These are phyloP conservation scores for Aspergillus sp. DNA, from an alignment of 2,329 filamentous ascomycete genomes.

Conservation along the genomic window DNA sequence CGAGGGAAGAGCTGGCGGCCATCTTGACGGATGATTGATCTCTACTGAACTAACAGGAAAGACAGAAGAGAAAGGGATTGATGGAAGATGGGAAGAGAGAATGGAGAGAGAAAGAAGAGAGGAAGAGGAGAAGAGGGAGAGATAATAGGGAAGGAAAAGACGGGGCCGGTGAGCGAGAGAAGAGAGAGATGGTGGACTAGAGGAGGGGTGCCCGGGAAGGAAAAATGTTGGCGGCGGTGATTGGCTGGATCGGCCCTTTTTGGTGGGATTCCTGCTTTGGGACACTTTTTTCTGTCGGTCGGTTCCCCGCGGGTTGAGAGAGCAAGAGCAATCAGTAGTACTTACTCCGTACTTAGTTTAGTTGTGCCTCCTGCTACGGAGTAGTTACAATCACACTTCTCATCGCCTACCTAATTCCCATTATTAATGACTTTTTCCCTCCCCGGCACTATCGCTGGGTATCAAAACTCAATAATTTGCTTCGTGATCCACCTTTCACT, in stretches of 20 bases:
- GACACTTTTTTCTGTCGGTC: slow-evolving; percentile 27
- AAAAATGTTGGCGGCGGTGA: slow-evolving; percentile 41
- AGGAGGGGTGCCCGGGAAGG: slow-evolving; percentile 30
- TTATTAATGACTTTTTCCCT: slow-evolving; percentile 13
- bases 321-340: too few relatives aligned
- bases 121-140: slow-evolving; percentile 28
- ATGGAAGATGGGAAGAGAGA: slow-evolving; percentile 16
- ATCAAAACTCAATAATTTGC: slow-evolving; percentile 3
- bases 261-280: background rate
- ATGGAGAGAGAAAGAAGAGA: slow-evolving; percentile 11
- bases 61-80: slow-evolving; percentile 6
- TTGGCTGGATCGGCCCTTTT: background rate
- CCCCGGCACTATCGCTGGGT: background rate
- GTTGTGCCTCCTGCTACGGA: slow-evolving; percentile 1
- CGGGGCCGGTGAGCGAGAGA: slow-evolving; percentile 15
- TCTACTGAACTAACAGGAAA: slow-evolving; percentile 11
- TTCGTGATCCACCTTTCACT: background rate
- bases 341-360: too few relatives aligned
- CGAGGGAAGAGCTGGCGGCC: slow-evolving; percentile 76
- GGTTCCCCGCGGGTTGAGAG: slow-evolving; percentile 20
- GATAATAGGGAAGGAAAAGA: slow-evolving; percentile 26
- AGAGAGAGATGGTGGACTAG: slow-evolving; percentile 16
- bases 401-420: slow-evolving; percentile 3
- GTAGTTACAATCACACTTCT: slow-evolving; percentile 3
- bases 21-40: slow-evolving; percentile 43